Percentiles rank a stretch among this genome's conserved stretches.
Conservation (phyloP, 768 basidiomycete genomes). For the Phaeotremella fagi region DNA sequence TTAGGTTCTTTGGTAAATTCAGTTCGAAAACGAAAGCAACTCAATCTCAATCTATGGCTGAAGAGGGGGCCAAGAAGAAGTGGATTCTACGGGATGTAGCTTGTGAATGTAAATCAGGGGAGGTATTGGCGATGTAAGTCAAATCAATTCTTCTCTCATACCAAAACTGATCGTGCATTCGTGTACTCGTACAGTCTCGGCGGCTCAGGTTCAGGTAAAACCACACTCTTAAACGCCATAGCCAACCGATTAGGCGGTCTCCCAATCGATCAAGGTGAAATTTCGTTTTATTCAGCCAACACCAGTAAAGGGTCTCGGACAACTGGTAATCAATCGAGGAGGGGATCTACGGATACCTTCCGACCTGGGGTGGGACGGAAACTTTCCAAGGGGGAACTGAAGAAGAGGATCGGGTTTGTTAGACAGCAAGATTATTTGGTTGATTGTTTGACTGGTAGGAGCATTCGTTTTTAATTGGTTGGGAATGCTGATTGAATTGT, state of each 20-base stretch:
- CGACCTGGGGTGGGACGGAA: slow-evolving; percentile 8
- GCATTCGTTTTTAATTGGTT: neutral
- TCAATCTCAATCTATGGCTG: neutral
- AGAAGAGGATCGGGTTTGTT: slow-evolving; percentile 50
- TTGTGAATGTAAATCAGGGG: slow-evolving; percentile 45
- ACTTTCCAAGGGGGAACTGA: slow-evolving; percentile 29
- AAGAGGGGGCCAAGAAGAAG: slow-evolving; percentile 24
- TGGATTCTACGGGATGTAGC: slow-evolving; percentile 45
- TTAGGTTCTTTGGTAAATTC: slow-evolving; percentile 25
- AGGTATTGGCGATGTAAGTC: slow-evolving; percentile 50
- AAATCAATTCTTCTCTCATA: neutral
- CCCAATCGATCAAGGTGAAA: slow-evolving; percentile 41
- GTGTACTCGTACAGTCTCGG: slow-evolving; percentile 29
- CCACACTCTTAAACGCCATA: slow-evolving; percentile 49
- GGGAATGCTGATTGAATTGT: neutral
- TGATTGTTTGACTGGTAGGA: slow-evolving; percentile 49
- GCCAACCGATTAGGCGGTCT: slow-evolving; percentile 42
- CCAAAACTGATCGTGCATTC: neutral
- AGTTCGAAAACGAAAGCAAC: slow-evolving; percentile 6
- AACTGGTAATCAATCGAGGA: neutral
- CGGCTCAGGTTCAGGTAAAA: slow-evolving; percentile 48
- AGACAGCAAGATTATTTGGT: slow-evolving; percentile 51
- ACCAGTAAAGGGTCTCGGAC: neutral
- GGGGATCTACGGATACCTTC: slow-evolving; percentile 1
- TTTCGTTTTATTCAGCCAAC: slow-evolving; percentile 17